Conservation (phyloP, 2,329 filamentous ascomycete species). For the Fusarium praegraminearum region DNA sequence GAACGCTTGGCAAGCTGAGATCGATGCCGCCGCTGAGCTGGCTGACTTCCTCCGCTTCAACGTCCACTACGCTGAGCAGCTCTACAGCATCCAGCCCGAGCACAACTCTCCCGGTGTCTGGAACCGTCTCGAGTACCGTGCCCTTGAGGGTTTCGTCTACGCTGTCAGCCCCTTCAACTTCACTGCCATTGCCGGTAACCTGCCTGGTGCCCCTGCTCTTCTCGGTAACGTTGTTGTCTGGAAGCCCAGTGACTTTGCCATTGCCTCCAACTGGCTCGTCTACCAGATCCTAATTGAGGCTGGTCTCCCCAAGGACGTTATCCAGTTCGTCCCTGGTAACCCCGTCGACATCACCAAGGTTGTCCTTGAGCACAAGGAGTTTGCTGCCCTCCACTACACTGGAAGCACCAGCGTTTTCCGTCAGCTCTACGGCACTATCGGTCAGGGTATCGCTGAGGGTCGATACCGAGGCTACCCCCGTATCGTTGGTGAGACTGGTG, state of each 20-base stretch:
- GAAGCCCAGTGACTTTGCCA: constrained; percentile 93
- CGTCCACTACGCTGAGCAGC: constrained; percentile 91
- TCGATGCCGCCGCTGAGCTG: constrained; percentile 92
- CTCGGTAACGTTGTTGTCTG: constrained; percentile 96
- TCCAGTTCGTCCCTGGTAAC: constrained; percentile 93
- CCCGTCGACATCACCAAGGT: constrained; percentile 84
- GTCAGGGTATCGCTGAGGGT: constrained; percentile 81
- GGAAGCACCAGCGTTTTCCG: constrained; percentile 94
- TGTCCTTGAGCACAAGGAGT: constrained; percentile 80
- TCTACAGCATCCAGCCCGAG: constrained; percentile 87
- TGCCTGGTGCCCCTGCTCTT: constrained; percentile 83
- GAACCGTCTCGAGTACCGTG: constrained; percentile 91
- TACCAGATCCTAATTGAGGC: constrained; percentile 93
- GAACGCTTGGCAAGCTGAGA: constrained; percentile 99
- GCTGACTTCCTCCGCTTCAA: constrained; percentile 95
- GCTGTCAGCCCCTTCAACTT: constrained; percentile 97
- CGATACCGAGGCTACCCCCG: constrained; percentile 88
- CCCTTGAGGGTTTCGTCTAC: constrained; percentile 95
- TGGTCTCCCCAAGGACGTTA: constrained; percentile 87
- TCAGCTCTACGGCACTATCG: constrained; percentile 87
- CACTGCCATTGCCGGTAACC: constrained; percentile 91
- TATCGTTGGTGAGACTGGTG: constrained; percentile 90
- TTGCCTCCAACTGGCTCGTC: constrained; percentile 90
- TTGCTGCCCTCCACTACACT: constrained; percentile 94
- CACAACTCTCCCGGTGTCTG: constrained; percentile 88